Evolutionary conservation across 2,329 filamentous ascomycete species (phyloP).

Genomic region (Penicillium polonicum): DNA sequence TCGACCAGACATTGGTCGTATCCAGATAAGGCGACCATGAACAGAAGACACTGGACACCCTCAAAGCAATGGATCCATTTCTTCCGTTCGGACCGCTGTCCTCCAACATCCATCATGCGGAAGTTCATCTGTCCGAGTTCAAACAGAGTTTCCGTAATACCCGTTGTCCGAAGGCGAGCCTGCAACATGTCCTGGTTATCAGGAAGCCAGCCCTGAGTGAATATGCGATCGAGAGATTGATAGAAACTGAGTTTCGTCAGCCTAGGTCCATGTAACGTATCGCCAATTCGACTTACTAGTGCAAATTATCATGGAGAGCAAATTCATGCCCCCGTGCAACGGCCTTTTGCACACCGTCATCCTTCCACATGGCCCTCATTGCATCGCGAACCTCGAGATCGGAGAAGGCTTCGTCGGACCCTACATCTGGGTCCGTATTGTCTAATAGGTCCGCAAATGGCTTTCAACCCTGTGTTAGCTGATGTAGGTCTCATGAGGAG

Average conservation of each 20-base stretch:
- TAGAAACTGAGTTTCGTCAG: conserved; percentile 66
- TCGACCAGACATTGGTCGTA: conserved; percentile 96
- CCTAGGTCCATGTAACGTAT: conserved; percentile 1
- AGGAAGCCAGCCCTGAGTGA: conserved; percentile 75
- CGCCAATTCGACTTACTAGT: conserved; percentile 65
- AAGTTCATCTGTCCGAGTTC: conserved; percentile 90
- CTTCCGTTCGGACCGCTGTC: conserved; percentile 88
- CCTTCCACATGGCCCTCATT: conserved; percentile 80
- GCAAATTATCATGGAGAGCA: conserved; percentile 90
- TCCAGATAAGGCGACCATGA: conserved; percentile 91
- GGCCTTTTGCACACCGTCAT: conserved; percentile 79
- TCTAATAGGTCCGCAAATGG: conserved; percentile 75
- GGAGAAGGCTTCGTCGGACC: conserved; percentile 76
- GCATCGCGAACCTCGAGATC: conserved; percentile 62
- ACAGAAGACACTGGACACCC: conserved; percentile 86
- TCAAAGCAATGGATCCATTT: conserved; percentile 98
- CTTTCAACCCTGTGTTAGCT: conserved; percentile 46
- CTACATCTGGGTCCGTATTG: conserved; percentile 73
- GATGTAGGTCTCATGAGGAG: conserved; percentile 4
- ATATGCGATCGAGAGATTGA: conserved; percentile 71
- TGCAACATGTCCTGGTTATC: conserved; percentile 93
- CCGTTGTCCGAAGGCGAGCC: conserved; percentile 85
- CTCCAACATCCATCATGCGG: conserved; percentile 94
- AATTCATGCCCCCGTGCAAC: conserved; percentile 95
- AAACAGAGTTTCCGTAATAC: conserved; percentile 93